Conservation (phyloP, 2,329 filamentous ascomycete genomes). For the Emericellopsis cladophorae region DNA sequence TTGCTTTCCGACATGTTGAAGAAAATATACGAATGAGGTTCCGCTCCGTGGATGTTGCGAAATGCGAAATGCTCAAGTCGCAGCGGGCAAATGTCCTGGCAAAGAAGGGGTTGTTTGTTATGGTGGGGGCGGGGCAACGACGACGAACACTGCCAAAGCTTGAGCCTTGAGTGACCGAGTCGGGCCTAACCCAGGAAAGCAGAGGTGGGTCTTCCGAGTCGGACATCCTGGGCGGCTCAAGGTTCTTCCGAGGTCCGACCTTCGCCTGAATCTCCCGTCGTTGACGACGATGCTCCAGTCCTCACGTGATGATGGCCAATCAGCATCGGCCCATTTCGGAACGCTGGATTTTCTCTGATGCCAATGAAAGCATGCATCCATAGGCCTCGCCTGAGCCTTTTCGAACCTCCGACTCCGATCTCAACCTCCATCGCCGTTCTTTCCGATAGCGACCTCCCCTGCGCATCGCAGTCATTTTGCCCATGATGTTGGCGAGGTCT, state of each 20-base stretch:
- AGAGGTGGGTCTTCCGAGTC: too few species aligned
- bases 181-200: too few species aligned
- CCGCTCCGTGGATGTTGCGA: slow-evolving; percentile 3
- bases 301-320: slow-evolving; percentile 26
- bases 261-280: too few species aligned
- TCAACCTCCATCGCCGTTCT: slow-evolving; percentile 22
- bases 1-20: slow-evolving; percentile 17
- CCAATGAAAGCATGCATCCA: slow-evolving; percentile 5
- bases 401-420: slow-evolving; percentile 24
- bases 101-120: slow-evolving; percentile 1
- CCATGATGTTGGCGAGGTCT: slow-evolving; percentile 88
- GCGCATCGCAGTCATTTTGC: slow-evolving; percentile 26
- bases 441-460: slow-evolving; percentile 20
- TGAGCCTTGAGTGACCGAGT: not conserved
- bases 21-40: slow-evolving; percentile 3
- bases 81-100: not conserved
- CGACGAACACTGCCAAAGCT: not conserved
- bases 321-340: slow-evolving; percentile 29
- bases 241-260: too few species aligned
- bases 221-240: not conserved
- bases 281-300: too few species aligned
- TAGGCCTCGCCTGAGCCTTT: slow-evolving; percentile 24
- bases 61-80: not conserved
- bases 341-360: slow-evolving; percentile 27
- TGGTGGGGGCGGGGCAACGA: slow-evolving; percentile 17